These are phyloP conservation scores for Aspergillus leporis DNA, from an alignment of 495 filamentous ascomycete genomes.

Conservation along the genomic window DNA sequence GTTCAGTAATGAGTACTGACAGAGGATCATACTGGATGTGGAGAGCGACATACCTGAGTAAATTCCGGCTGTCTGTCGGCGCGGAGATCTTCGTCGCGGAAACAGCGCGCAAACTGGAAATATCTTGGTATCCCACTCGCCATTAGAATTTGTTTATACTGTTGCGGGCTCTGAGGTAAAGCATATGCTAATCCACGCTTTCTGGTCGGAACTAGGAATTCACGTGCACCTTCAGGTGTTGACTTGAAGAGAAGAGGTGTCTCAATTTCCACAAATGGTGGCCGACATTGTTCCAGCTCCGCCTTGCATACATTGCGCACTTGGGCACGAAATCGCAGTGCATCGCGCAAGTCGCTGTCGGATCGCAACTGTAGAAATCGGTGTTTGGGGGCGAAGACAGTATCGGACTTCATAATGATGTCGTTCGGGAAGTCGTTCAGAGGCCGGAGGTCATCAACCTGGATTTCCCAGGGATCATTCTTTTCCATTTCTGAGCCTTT, in stretches of 20 bases:
- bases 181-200: constrained; percentile 78
- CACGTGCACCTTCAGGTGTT: constrained; percentile 91
- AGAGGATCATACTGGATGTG: not conserved
- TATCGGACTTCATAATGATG: constrained; percentile 69
- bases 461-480: constrained; percentile 55
- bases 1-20: constrained; percentile 10
- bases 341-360: constrained; percentile 58
- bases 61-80: constrained; percentile 97
- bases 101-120: constrained; percentile 91
- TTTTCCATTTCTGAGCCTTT: constrained; percentile 28
- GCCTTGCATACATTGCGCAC: constrained; percentile 53
- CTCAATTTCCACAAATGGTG: constrained; percentile 76
- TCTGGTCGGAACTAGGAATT: constrained; percentile 93
- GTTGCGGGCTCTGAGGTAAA: constrained; percentile 92
- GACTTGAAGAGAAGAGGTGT: constrained; percentile 96
- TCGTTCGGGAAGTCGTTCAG: constrained; percentile 78
- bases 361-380: constrained; percentile 86
- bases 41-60: constrained; percentile 65
- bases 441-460: constrained; percentile 60
- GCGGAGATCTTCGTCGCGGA: constrained; percentile 90
- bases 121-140: constrained; percentile 79
- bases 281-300: constrained; percentile 42
- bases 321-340: constrained; percentile 59
- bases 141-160: constrained; percentile 99
- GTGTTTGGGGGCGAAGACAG: constrained; percentile 68